Evolutionary conservation across 177 flowering plant species (phyloP).

Genomic region (Vitis hybrid): DNA sequence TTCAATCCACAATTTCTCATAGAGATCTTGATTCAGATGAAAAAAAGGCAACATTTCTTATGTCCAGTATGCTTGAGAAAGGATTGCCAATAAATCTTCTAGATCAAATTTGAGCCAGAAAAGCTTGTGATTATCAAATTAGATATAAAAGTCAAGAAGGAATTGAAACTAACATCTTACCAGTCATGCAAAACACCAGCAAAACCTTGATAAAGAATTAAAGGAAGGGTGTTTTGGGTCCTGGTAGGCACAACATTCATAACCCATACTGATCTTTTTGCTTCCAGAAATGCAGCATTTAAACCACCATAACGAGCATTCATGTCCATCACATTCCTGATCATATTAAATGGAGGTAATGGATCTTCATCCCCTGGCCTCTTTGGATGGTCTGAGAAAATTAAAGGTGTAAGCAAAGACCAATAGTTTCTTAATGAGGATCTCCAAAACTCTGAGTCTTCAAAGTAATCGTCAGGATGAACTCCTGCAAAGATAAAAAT

Average conservation of each 20-base stretch:
- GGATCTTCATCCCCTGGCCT: slow-evolving; percentile 99
- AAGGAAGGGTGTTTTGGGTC: slow-evolving; percentile 72
- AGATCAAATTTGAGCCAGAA: slow-evolving; percentile 2
- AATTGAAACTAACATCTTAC: slow-evolving; percentile 36
- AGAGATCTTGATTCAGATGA: too few species aligned
- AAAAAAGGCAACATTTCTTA: neutral
- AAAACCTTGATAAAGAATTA: slow-evolving; percentile 82
- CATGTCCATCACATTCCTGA: slow-evolving; percentile 98
- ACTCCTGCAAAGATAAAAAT: slow-evolving; percentile 53
- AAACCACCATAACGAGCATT: slow-evolving; percentile 89
- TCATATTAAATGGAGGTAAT: slow-evolving; percentile 91
- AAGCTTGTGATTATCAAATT: neutral
- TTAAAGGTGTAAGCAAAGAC: slow-evolving; percentile 94
- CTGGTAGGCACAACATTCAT: slow-evolving; percentile 90
- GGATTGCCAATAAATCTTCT: neutral
- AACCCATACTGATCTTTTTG: slow-evolving; percentile 78
- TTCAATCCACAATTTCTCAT: too few species aligned
- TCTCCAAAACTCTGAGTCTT: slow-evolving; percentile 68
- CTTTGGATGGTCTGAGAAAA: slow-evolving; percentile 98
- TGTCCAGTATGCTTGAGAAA: neutral
- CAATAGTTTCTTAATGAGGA: slow-evolving; percentile 77
- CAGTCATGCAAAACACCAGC: slow-evolving; percentile 89
- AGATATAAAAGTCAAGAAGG: neutral
- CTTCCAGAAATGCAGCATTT: slow-evolving; percentile 82
- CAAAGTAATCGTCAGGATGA: slow-evolving; percentile 64